Base-by-base conservation (phyloP, 2,329 filamentous ascomycete genomes). In the Exophiala aquamarina region DNA sequence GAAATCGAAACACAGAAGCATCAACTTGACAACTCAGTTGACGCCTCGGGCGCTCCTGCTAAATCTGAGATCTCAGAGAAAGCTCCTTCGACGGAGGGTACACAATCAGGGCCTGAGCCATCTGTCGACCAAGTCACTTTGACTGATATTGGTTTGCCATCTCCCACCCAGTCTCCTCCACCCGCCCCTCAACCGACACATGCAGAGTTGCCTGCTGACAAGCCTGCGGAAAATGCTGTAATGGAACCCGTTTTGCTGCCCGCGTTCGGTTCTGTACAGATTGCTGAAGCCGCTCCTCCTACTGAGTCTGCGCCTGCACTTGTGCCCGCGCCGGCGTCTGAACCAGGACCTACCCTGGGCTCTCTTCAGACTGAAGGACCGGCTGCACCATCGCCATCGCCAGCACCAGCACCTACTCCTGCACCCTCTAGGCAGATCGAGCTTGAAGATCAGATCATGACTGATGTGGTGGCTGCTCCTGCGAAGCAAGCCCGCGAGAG, bases 401-500 rank as follows among this genome's bases (percentile, higher is more conserved):
- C 50, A 31, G 33, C 55, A 47, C 47, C 46, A 5, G 32, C 55
- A 21, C 33, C 55, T n/a, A 47, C 57, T 13, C 54, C 60, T 21
- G 47, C 36, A 59, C 13, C 57, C 36, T 2, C 14, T 41, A 41
- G 35, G 11, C 15, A 37, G 14, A 37, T 61, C 18, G 34, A 51
- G 9, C 49, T 53, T 11, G 51, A 53, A 31, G 78, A 81, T 47
- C 67, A 76, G 9, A 65, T 71, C 32, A 81, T 82, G 78, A 62
- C 66, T n/a, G 79, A 82, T 53, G 77, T 70, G 1, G 72, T 77
- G 0, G 61, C 68, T 20, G 70, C 72, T 2, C 69, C 71, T 3
- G 64, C 66, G 3, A 92, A 91, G 68, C 63, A 86, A 10, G 76
- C 88, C 1, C 83, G 89, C 9, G 86, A 84, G 57, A 84, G 91